Evolutionary conservation across 2,329 filamentous ascomycete genomes (phyloP).

Genomic region (Penicillium sp.): DNA sequence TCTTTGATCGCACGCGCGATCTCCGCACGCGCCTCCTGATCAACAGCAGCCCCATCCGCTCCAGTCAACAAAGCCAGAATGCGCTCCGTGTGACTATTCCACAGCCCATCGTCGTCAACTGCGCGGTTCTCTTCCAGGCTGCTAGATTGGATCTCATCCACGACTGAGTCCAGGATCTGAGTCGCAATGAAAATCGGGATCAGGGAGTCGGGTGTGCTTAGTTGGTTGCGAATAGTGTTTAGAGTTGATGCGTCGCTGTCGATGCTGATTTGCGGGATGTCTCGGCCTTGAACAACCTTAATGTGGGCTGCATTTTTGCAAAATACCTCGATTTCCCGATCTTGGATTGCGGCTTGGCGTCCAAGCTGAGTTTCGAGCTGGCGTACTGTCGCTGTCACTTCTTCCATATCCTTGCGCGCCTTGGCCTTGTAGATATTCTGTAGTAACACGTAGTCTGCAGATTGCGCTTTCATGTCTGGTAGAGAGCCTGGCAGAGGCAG

Average conservation of each 20-base stretch:
- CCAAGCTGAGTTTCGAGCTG: constrained; percentile 53
- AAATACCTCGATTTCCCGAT: constrained; percentile 80
- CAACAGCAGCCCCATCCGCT: constrained; percentile 47
- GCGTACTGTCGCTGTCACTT: constrained; percentile 68
- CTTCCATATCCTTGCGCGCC: constrained; percentile 72
- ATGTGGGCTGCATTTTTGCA: constrained; percentile 95
- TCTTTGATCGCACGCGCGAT: constrained; percentile 61
- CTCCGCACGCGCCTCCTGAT: constrained; percentile 52
- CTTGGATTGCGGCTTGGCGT: constrained; percentile 54
- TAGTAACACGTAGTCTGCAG: constrained; percentile 80
- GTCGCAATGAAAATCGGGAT: constrained; percentile 69
- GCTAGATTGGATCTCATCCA: constrained; percentile 54
- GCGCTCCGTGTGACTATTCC: constrained; percentile 32
- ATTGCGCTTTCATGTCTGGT: constrained; percentile 97
- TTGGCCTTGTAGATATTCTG: constrained; percentile 93
- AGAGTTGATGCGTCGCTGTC: constrained; percentile 39
- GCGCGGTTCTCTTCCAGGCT: constrained; percentile 26
- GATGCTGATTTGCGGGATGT: constrained; percentile 51
- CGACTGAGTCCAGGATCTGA: constrained; percentile 44
- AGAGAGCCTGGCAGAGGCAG: constrained; percentile 83
- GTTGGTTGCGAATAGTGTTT: constrained; percentile 42
- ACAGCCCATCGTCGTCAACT: constrained; percentile 36
- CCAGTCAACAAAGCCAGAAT: constrained; percentile 32
- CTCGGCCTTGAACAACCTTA: constrained; percentile 72
- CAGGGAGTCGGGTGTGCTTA: constrained; percentile 56